phyloP scores from a whole-genome alignment of 1,139 yeast genomes.

The Taiozyma sp. region DNA sequence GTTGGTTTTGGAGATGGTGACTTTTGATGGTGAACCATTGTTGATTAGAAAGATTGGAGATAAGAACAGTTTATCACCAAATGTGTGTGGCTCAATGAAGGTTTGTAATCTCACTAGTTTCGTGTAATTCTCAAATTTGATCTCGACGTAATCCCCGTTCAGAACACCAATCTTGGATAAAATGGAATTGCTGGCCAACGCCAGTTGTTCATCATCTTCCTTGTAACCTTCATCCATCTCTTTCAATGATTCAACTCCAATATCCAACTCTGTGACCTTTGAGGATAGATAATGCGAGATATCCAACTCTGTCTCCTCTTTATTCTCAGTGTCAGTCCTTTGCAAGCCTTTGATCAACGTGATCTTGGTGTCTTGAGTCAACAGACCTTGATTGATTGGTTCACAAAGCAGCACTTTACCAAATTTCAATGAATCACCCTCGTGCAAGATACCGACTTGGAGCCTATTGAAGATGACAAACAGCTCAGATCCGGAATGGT shows the following conservation, averaged over 20 bases:
- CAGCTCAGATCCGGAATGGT: slow-evolving; percentile 13
- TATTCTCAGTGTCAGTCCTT: slow-evolving; percentile 15
- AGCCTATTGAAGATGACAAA: slow-evolving; percentile 6
- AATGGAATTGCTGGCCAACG: slow-evolving; percentile 46
- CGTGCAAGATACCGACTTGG: slow-evolving; percentile 15
- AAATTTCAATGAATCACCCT: slow-evolving; percentile 14
- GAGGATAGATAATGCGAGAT: slow-evolving; percentile 10
- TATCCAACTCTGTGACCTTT: slow-evolving; percentile 7
- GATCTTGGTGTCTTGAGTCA: slow-evolving; percentile 39
- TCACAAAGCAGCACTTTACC: slow-evolving; percentile 59
- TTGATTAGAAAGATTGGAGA: slow-evolving; percentile 65
- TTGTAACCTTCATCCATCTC: slow-evolving; percentile 19
- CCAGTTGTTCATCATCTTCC: slow-evolving; percentile 40
- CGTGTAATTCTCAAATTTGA: slow-evolving; percentile 21
- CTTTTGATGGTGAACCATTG: slow-evolving; percentile 32
- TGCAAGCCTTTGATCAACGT: slow-evolving; percentile 38
- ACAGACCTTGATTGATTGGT: slow-evolving; percentile 67
- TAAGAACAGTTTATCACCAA: slow-evolving; percentile 39
- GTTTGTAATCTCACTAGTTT: slow-evolving; percentile 47
- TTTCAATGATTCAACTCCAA: slow-evolving; percentile 7
- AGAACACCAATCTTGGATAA: slow-evolving; percentile 54
- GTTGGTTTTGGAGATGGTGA: slow-evolving; percentile 26
- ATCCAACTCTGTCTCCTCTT: slow-evolving; percentile 11
- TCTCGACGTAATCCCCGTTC: slow-evolving; percentile 59
- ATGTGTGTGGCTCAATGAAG: slow-evolving; percentile 57